Base-by-base conservation (phyloP, 1,284 basidiomycete genomes). In the Gymnopus androsaceus region DNA sequence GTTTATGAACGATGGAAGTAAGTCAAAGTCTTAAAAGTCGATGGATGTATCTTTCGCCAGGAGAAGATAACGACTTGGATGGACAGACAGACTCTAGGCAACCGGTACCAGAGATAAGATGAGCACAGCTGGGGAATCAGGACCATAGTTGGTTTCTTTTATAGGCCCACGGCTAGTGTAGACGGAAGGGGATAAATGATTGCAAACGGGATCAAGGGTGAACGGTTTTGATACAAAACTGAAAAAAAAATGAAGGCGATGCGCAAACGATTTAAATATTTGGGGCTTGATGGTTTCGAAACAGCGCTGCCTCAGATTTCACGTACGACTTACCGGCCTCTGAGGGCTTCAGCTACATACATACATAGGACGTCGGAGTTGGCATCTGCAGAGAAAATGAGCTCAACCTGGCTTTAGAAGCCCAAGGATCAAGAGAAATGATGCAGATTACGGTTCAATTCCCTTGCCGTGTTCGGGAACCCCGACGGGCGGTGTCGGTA, bases 11-110 rank as follows among this genome's bases (percentile, higher is more conserved):
- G 42, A 53, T 34, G 30, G 27, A 46, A 28, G 30, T 44, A 27
- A 6, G 30, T 45, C 17, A 53, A 36, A 53, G 42, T 44, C 42
- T 45, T 53, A 31, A 23, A 52, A 53, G 51, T 53, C 51, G 51
- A 45, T 15, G 51, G 42, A 46, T 28, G 30, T 42, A 52, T 41
- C 41, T 53, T 37, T 45, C 44, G 41, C 51, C 41, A 44, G 41
- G 41, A 37, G 34, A 53, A 53, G 51, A 53, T 53, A 46, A 44
- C 51, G 51, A 53, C 51, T 49, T 47, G 33, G 15, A 21, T 37
- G 51, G 31, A 46, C 19, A 53, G 51, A 53, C 51, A 53, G 51
- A 53, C 51, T 53, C 51, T 52, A 52, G 51, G 51, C 51, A 53
- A 46, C 51, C 51, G 33, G 51, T 45, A 45, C 51, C 51, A 53